Conservation (phyloP, 768 basidiomycete species). For the Saitozyma sp. region DNA sequence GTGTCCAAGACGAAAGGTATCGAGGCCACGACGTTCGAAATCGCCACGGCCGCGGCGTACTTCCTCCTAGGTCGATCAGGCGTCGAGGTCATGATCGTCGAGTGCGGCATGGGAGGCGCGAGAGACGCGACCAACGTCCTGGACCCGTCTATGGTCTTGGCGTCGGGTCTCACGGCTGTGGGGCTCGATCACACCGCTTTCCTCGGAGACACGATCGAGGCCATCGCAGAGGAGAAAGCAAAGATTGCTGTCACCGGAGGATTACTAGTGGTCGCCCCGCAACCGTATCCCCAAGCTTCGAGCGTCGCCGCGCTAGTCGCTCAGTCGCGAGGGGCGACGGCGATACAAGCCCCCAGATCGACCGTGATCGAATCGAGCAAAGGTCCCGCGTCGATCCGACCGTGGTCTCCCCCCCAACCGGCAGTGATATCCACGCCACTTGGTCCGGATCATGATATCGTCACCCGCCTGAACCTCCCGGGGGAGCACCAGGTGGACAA, state of each 20-base stretch:
- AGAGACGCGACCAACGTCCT: slow-evolving; percentile 92
- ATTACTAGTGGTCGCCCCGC: slow-evolving; percentile 46
- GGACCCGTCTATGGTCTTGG: slow-evolving; percentile 65
- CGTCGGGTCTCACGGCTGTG: slow-evolving; percentile 79
- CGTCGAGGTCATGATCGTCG: slow-evolving; percentile 78
- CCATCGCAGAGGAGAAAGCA: slow-evolving; percentile 80
- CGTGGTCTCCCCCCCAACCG: neutral
- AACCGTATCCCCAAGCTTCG: slow-evolving; percentile 60
- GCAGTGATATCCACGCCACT: slow-evolving; percentile 1
- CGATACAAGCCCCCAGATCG: slow-evolving; percentile 14
- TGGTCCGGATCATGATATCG: slow-evolving; percentile 4
- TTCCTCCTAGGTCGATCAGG: slow-evolving; percentile 65
- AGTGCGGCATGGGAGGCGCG: slow-evolving; percentile 93
- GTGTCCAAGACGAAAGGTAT: slow-evolving; percentile 57
- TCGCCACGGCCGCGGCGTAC: slow-evolving; percentile 79
- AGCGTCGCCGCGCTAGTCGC: slow-evolving; percentile 19
- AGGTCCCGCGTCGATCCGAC: neutral
- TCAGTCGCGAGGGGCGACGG: slow-evolving; percentile 9
- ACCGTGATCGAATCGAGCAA: neutral
- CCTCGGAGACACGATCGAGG: slow-evolving; percentile 71
- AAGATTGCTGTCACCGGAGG: slow-evolving; percentile 67
- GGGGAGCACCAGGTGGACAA: slow-evolving; percentile 86
- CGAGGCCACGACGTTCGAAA: slow-evolving; percentile 73
- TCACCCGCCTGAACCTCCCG: slow-evolving; percentile 61
- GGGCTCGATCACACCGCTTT: slow-evolving; percentile 93